Base-by-base conservation (phyloP, 2,329 filamentous ascomycete genomes). In the Chaetomium olivaceum region DNA sequence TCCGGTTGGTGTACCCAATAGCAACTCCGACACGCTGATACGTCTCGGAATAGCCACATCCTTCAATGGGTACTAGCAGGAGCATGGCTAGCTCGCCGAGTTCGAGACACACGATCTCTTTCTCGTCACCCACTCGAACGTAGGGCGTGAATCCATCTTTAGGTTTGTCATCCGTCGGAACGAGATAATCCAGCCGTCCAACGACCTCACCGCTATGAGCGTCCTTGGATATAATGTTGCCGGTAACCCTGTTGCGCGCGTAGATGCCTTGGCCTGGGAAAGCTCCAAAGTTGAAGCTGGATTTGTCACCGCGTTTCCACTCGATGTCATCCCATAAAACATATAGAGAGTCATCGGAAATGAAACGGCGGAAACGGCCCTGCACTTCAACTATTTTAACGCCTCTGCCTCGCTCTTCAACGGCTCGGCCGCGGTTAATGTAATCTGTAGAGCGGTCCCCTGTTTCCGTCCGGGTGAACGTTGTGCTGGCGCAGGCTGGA, bases 81-180 rank as follows among this genome's bases (percentile, higher is more conserved):
- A 73, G 66, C 69, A 73, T 73, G 0, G 70, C 70, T 19, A 64
- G 64, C 52, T 73, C 67, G 9, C 71, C 71, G 7, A 73, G 61
- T 52, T 73, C 72, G 16, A 73, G 62, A 29, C 69, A 72, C 54
- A 72, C 52, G n/a, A 73, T 55, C 5, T 71, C 68, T 16, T 55
- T 69, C 56, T 73, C 71, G 4, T 52, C 60, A 8, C 70, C 70
- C 3, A 68, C 68, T 12, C 54, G 65, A 16, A 73, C 56, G 27
- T 61, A 66, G 2, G 65, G 65, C 4, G 60, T 58, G 2, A 14
- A 16, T 4, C 33, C 29, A 8, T 46, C 36, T 5, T 54, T 55
- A 9, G 62, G 31, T 7, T 61, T 27, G 51, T 39, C 43, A n/a
- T 62, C 19, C 7, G 39, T 3, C 9, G 61, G 61, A 3, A 61